A percentile compares a stretch with the other conserved stretches of the same genome.
Conservation (phyloP, 352 stramenopile genomes). For the Pythium phragmiticola region DNA sequence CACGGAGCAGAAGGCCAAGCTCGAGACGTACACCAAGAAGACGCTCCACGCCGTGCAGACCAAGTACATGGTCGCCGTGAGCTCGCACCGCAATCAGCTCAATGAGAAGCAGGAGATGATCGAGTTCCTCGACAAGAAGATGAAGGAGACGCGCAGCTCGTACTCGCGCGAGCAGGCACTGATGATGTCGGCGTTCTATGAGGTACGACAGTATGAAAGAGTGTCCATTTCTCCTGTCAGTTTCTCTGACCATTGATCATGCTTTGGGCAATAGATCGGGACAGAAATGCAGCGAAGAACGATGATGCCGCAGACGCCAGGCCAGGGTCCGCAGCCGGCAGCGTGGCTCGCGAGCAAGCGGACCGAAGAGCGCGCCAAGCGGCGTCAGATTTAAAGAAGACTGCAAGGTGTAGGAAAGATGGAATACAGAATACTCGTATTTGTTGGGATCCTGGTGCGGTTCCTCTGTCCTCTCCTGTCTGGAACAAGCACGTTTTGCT, state of each 20-base stretch:
- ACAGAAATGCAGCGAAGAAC: conserved; percentile 86
- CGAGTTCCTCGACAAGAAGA: conserved; percentile 85
- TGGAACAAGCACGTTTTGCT: not conserved
- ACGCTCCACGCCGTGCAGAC: conserved; percentile 89
- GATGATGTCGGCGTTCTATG: conserved; percentile 90
- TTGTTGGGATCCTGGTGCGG: not conserved
- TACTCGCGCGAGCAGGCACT: conserved; percentile 84
- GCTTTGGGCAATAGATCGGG: conserved; percentile 56
- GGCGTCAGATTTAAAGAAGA: conserved; percentile 58
- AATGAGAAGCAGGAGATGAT: conserved; percentile 85
- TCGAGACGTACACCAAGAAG: conserved; percentile 91
- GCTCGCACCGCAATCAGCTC: conserved; percentile 86
- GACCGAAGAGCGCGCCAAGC: conserved; percentile 81
- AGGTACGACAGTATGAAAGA: conserved; percentile 38
- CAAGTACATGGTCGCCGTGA: conserved; percentile 90
- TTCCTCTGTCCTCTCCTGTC: not conserved
- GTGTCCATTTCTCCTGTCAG: not conserved
- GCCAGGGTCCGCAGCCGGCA: conserved; percentile 43
- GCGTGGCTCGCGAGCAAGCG: conserved; percentile 85
- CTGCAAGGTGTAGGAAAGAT: not conserved
- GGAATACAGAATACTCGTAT: not conserved
- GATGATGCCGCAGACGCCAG: conserved; percentile 78
- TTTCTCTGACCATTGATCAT: not conserved
- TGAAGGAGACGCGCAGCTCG: conserved; percentile 75
- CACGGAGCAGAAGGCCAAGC: conserved; percentile 79